Conservation (phyloP, 495 filamentous ascomycete genomes). For the Recurvomyces mirabilis region DNA sequence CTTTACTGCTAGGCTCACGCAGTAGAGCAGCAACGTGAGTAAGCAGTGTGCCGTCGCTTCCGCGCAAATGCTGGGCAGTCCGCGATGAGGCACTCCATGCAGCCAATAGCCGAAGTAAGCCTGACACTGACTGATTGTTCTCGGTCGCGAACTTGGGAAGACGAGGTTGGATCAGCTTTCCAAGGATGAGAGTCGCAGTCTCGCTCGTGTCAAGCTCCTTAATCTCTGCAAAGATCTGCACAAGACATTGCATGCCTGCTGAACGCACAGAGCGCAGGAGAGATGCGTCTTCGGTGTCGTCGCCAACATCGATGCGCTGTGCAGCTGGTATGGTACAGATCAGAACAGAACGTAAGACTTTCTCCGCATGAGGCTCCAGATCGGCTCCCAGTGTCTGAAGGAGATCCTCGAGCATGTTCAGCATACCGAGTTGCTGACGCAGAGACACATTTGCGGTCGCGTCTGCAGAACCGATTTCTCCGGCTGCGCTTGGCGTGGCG, state of each 20-base stretch:
- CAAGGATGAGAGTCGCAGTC: conserved; percentile 50
- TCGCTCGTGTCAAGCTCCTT: not conserved
- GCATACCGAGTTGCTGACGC: conserved; percentile 73
- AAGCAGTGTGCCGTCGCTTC: conserved; percentile 53
- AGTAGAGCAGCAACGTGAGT: conserved; percentile 61
- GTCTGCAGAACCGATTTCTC: conserved; percentile 30
- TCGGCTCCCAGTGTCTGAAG: conserved; percentile 66
- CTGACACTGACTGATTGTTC: conserved; percentile 79
- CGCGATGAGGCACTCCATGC: conserved; percentile 62
- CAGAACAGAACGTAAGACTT: conserved; percentile 60
- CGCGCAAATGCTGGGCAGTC: conserved; percentile 55
- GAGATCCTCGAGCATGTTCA: conserved; percentile 85
- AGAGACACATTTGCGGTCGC: conserved; percentile 32
- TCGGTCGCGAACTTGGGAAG: conserved; percentile 73
- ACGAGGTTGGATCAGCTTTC: conserved; percentile 62
- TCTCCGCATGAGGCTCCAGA: conserved; percentile 47
- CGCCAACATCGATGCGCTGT: conserved; percentile 29
- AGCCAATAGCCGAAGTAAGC: conserved; percentile 64
- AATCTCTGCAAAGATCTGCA: conserved; percentile 41
- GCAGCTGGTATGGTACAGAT: conserved; percentile 69
- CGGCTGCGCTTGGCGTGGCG: conserved; percentile 35
- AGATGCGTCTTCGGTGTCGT: conserved; percentile 40
- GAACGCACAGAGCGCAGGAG: conserved; percentile 61
- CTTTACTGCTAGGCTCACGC: conserved; percentile 61
- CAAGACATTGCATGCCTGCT: conserved; percentile 65